These are phyloP conservation scores for Przewalskia tangutica DNA, from an alignment of 257 asterid genomes.

Conservation along the genomic window DNA sequence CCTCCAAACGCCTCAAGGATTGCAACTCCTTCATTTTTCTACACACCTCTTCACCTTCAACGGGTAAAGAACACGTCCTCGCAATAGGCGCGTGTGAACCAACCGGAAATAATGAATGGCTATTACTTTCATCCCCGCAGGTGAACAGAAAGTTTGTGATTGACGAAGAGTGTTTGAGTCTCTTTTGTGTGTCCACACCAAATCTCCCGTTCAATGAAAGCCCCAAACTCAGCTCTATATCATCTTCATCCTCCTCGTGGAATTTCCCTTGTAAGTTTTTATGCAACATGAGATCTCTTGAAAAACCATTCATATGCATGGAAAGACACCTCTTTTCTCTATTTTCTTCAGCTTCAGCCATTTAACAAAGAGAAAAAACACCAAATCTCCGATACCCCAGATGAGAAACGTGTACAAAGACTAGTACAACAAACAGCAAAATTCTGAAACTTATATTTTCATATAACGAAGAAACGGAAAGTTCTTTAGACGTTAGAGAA, in stretches of 20 bases:
- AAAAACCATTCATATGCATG: slow-evolving; percentile 12
- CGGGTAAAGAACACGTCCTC: slow-evolving; percentile 61
- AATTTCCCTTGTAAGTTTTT: background rate
- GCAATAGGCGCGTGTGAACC: slow-evolving; percentile 29
- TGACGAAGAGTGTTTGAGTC: slow-evolving; percentile 51
- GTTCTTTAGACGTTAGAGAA: background rate
- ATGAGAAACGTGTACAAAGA: background rate
- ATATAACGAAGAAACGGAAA: background rate
- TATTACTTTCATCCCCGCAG: slow-evolving; percentile 6
- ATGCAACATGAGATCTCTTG: slow-evolving; percentile 29
- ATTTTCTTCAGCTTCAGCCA: slow-evolving; percentile 29
- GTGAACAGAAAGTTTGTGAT: slow-evolving; percentile 21
- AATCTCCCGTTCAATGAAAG: slow-evolving; percentile 72
- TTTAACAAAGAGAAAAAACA: background rate
- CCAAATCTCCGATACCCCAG: background rate
- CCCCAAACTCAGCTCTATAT: slow-evolving; percentile 60
- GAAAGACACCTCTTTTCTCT: slow-evolving; percentile 11
- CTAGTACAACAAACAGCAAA: background rate
- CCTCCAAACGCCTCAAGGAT: slow-evolving; percentile 59
- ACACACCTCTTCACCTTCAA: slow-evolving; percentile 42
- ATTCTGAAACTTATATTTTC: background rate
- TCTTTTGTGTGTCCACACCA: slow-evolving; percentile 60
- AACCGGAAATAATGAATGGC: slow-evolving; percentile 5
- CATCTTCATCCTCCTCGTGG: slow-evolving; percentile 19
- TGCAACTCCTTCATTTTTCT: slow-evolving; percentile 62